phyloP scores from a whole-genome alignment of 2,329 filamentous ascomycete species.

The Cercospora nicotianae region DNA sequence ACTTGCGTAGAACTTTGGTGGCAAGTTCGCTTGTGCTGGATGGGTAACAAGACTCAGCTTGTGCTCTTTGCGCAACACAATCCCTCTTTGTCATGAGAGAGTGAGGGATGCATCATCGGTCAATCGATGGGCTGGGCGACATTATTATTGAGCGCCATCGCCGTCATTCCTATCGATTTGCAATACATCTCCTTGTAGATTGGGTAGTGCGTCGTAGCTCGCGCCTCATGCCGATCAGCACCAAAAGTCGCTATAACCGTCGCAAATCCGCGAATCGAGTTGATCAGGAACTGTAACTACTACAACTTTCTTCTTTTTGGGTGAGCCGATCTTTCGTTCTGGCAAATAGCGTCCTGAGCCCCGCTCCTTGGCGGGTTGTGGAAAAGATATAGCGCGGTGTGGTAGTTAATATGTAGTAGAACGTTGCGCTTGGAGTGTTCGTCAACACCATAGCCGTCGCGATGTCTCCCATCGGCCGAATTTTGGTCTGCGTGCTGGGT shows the following conservation, averaged over 20 bases:
- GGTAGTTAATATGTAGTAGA: neutral
- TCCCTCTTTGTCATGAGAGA: neutral
- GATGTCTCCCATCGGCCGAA: neutral
- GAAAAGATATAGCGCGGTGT: neutral
- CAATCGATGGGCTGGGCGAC: neutral
- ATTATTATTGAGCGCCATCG: neutral
- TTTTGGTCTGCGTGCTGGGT: neutral
- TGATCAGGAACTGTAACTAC: neutral
- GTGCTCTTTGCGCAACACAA: neutral
- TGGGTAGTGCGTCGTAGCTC: neutral
- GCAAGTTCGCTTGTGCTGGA: neutral
- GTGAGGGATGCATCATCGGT: neutral
- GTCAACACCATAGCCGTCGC: neutral
- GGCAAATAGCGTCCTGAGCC: neutral
- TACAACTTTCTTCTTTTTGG: neutral
- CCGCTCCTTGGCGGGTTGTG: neutral
- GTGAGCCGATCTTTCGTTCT: neutral
- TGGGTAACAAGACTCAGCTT: neutral
- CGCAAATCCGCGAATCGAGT: neutral
- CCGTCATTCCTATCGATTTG: neutral
- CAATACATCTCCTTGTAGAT: neutral
- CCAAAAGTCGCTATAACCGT: neutral
- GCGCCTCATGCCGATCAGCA: neutral
- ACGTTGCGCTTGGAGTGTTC: neutral
- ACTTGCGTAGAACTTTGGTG: neutral